A percentile compares a stretch with the other conserved stretches of the same genome.
These are phyloP conservation scores for Aspergillus olivimuriae DNA, from an alignment of 495 filamentous ascomycete species.

Conservation along the genomic window DNA sequence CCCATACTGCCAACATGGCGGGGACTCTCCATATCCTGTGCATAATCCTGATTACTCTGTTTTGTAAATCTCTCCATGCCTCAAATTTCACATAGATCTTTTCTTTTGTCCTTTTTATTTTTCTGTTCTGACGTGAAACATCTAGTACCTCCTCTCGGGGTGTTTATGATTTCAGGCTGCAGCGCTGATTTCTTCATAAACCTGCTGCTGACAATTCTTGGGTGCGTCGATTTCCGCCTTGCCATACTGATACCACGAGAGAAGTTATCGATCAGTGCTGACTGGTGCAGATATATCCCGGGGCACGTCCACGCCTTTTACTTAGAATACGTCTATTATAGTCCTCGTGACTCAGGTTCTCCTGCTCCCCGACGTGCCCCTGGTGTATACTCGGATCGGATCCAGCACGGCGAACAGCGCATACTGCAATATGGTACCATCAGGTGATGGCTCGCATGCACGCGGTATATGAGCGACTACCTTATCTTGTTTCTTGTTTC, in stretches of 20 bases:
- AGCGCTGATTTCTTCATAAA: slow-evolving; percentile 61
- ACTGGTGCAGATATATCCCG: slow-evolving; percentile 55
- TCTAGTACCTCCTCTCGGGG: slow-evolving; percentile 57
- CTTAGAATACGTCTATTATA: slow-evolving; percentile 79
- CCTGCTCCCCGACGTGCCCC: slow-evolving; percentile 47
- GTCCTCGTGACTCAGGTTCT: slow-evolving; percentile 53
- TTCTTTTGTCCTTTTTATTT: not conserved
- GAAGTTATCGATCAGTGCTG: not conserved
- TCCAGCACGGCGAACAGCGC: slow-evolving; percentile 61
- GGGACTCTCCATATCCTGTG: slow-evolving; percentile 34
- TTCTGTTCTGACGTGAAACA: not conserved
- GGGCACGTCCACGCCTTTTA: slow-evolving; percentile 91
- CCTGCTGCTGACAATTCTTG: slow-evolving; percentile 54
- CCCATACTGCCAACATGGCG: slow-evolving; percentile 24
- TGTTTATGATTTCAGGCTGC: slow-evolving; percentile 57
- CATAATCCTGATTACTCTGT: slow-evolving; percentile 53
- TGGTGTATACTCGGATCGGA: slow-evolving; percentile 72
- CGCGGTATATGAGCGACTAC: too few species aligned
- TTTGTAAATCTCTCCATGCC: slow-evolving; percentile 36
- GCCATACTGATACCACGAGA: not conserved
- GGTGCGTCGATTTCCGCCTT: slow-evolving; percentile 31
- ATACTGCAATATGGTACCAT: not conserved
- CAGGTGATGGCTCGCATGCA: too few species aligned
- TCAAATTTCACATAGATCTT: not conserved
- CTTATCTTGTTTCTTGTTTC: too few species aligned